Evolutionary conservation across 495 filamentous ascomycete species (phyloP), one percentile per base, ranked within the genome.

Genomic region (Penicillium cataractarum): DNA sequence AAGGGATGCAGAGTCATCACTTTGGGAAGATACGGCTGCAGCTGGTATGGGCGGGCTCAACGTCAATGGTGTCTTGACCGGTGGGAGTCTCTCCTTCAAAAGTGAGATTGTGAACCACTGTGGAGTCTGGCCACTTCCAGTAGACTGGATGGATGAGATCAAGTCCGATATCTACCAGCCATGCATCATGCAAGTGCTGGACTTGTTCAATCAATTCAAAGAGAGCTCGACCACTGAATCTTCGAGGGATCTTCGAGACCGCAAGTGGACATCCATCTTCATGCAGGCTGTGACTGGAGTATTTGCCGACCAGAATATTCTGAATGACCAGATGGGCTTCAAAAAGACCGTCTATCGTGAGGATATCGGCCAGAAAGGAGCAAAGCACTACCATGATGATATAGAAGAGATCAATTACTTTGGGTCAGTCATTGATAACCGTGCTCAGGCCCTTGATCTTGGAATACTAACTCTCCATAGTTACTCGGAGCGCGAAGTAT

Each of bases 361-460:
- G 42, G 64, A 70, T 27, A 66, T 80, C 10, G 60, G 58, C 12
- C 62, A 65, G 9, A 48, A 53, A 0, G 48, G 33, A 4, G 68
- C 77, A 15, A 73, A 73, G 44, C 62, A 75, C 59, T 66, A 69
- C 6, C 75, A 75, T 7, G 55, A 67, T 8, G 60, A 63, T 24
- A 71, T 69, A 62, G 59, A 64, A 27, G 69, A 75, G 53, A 62
- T 74, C 55, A 80, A 80, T 48, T 80, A 80, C 53, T 80, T 79
- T 63, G 78, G 77, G 58, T 79, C 54, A 26, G 63, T 46, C 13
- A 48, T 32, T 46, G 7, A 52, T 7, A 3, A 31, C 3, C 29
- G 13, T 0, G 0, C 17, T 26, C 15, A 0, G 48, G 24, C 7
- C 5, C 9, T 27, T 27, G 24, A 51, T n/a, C 24, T 40, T 15